Conservation (phyloP, 2,329 filamentous ascomycete genomes). For the Diaporthe sp. region DNA sequence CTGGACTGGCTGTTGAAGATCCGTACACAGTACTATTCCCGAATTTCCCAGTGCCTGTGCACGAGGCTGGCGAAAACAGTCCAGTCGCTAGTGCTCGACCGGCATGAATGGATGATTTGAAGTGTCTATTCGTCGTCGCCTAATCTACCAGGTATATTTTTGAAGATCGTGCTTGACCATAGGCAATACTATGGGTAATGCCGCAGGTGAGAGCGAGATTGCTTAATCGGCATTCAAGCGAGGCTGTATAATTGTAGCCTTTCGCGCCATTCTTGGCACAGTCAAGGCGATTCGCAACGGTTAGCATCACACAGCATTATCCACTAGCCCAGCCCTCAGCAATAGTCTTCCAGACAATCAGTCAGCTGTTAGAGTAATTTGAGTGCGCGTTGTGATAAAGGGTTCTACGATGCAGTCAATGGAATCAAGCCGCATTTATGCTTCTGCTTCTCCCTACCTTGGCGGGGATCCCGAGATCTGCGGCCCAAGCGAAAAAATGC, state of each 20-base stretch:
- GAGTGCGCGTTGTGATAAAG: neutral
- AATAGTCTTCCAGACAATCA: neutral
- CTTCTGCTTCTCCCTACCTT: neutral
- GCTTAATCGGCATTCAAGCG: neutral
- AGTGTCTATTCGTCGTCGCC: neutral
- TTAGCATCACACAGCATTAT: neutral
- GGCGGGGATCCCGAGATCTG: neutral
- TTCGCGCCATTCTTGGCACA: neutral
- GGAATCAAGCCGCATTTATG: no score
- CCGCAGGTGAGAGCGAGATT: neutral
- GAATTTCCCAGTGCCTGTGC: neutral
- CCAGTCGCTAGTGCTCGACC: neutral
- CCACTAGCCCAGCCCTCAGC: no score
- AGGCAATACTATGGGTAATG: no score
- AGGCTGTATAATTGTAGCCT: constrained; percentile 12
- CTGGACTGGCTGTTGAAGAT: neutral
- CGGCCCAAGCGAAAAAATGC: neutral
- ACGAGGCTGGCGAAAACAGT: neutral
- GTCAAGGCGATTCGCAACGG: neutral
- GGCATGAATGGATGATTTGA: neutral
- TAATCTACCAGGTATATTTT: neutral
- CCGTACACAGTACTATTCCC: neutral
- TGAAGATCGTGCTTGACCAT: neutral
- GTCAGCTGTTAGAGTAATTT: neutral
- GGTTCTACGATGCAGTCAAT: neutral